Evolutionary conservation across 2,329 filamentous ascomycete species (phyloP).

Genomic region (Exophiala dermatitidis): DNA sequence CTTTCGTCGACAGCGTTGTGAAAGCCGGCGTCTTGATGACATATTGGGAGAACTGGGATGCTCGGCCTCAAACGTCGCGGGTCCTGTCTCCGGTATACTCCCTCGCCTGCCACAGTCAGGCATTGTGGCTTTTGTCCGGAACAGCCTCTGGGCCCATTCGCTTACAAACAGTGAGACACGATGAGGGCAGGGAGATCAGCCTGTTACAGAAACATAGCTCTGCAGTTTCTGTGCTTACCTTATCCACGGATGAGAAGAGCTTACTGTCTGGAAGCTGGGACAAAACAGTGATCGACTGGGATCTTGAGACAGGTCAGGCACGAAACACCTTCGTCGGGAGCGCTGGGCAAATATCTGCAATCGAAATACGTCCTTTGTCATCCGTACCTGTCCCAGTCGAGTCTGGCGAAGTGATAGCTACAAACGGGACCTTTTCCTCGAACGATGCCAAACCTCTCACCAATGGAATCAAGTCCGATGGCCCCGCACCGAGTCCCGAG

Average conservation of each 20-base stretch:
- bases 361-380: constrained; percentile 75
- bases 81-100: constrained; percentile 77
- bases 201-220: constrained; percentile 78
- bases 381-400: constrained; percentile 68
- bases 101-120: constrained; percentile 80
- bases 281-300: constrained; percentile 90
- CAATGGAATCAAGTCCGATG: constrained; percentile 45
- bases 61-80: constrained; percentile 31
- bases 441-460: constrained; percentile 59
- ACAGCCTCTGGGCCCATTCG: constrained; percentile 89
- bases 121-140: constrained; percentile 84
- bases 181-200: constrained; percentile 84
- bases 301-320: constrained; percentile 75
- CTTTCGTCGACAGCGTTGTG: constrained; percentile 93
- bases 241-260: constrained; percentile 77
- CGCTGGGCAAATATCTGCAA: constrained; percentile 75
- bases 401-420: constrained; percentile 48
- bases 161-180: constrained; percentile 83
- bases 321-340: constrained; percentile 69
- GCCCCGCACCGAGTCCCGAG: constrained; percentile 29
- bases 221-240: constrained; percentile 77
- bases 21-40: constrained; percentile 92
- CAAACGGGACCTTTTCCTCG: constrained; percentile 65
- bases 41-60: constrained; percentile 98
- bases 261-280: constrained; percentile 95